Evolutionary conservation across 352 stramenopile species (phyloP).

Genomic region (Thalassiosira pacifica): DNA sequence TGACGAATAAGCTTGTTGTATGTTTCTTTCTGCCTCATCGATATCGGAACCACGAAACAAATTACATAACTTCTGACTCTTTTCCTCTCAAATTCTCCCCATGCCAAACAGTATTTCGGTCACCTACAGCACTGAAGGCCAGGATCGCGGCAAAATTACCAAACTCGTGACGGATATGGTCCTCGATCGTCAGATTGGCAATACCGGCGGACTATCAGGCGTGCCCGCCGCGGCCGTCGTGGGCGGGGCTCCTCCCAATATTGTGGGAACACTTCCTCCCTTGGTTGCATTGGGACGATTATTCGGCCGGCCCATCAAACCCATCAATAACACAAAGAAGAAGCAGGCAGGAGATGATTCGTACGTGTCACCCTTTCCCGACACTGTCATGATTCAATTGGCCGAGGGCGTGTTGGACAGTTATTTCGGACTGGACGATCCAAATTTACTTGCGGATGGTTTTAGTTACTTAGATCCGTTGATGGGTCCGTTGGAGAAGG

Average conservation of each 20-base stretch:
- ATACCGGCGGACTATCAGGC: conserved; percentile 67
- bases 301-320: conserved; percentile 49
- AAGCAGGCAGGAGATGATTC: background rate
- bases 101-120: conserved; percentile 52
- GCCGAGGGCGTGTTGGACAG: conserved; percentile 64
- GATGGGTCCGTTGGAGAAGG: conserved; percentile 58
- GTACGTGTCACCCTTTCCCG: conserved; percentile 67
- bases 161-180: conserved; percentile 71
- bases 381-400: conserved; percentile 76
- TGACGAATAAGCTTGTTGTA: too few species aligned
- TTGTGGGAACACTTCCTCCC: conserved; percentile 53
- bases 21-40: too few species aligned
- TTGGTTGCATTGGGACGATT: conserved; percentile 45
- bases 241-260: conserved; percentile 45
- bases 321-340: conserved; percentile 19
- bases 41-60: too few species aligned
- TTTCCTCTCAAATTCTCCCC: too few species aligned
- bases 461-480: conserved; percentile 68
- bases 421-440: conserved; percentile 61
- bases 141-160: conserved; percentile 51
- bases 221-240: conserved; percentile 59
- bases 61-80: too few species aligned
- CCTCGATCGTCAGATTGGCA: conserved; percentile 72
- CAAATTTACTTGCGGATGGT: conserved; percentile 56
- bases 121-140: conserved; percentile 20